Base-by-base conservation (phyloP, 2,329 filamentous ascomycete species). In the Gnomoniopsis smithogilvyi region DNA sequence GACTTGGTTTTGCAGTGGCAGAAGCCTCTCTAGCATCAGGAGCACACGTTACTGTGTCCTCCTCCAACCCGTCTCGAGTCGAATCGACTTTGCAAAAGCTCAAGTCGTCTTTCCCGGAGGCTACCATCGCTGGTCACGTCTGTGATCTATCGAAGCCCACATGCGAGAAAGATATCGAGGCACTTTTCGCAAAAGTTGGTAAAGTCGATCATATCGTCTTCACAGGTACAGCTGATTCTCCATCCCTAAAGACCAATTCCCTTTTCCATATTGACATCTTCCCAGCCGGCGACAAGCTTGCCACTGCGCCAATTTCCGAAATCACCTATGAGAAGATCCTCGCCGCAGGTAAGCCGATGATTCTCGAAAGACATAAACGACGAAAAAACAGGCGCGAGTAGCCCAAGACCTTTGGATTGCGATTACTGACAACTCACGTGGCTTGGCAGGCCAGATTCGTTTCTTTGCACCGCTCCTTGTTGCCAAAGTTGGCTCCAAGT, bases 1-100 rank as follows among this genome's bases (percentile, higher is more conserved):
- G 87, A 54, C 85, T 90, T 45, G 87, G 86, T 34, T 84, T 79
- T 63, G 78, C 74, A 56, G 82, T 86, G 12, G 85, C 86, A 54
- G 80, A 87, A 74, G 81, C 79, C 2, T 73, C 76, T 15, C 68
- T 88, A 46, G 80, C 82, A 55, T 73, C 80, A 59, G 83, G 83
- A 36, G 81, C 80, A 43, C 69, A 68, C n/a, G 80, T 89, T 17
- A 79, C 76, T 49, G 79, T 90, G 66, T 80, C 82, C n/a, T 85
- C 82, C 2, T 88, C 85, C 2, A 82, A 78, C 56, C 69, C 75
- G 11, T 55, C 70, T 33, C 80, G 80, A 50, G 69, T 89, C 41
- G 66, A 78, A 34, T 66, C 68, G 1, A 78, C 83, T 12, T 67
- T 85, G 26, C 50, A 63, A 0, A 45, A 61, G 0, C 46, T 69